These are phyloP conservation scores for Mycosarcoma mackinlayi DNA, from an alignment of 1,284 basidiomycete species.

Conservation along the genomic window DNA sequence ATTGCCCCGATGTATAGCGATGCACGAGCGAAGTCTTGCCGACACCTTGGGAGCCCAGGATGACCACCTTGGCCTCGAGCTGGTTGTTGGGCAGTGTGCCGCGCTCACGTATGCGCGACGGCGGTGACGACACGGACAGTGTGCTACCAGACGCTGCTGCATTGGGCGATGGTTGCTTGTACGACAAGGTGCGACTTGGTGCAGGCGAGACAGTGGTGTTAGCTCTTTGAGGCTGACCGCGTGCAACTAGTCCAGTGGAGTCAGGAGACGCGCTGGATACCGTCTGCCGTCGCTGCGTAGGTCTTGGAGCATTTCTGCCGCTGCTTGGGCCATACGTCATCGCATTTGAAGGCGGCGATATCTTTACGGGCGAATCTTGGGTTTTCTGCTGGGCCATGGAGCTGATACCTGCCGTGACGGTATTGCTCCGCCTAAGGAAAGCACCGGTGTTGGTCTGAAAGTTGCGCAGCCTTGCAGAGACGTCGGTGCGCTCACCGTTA, in stretches of 20 bases:
- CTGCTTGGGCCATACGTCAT: conserved; percentile 38
- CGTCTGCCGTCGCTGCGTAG: conserved; percentile 33
- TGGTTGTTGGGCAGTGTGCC: conserved; percentile 43
- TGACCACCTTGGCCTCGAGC: conserved; percentile 93
- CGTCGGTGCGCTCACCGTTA: conserved; percentile 13
- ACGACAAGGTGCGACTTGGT: conserved; percentile 23
- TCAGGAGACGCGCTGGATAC: conserved; percentile 39
- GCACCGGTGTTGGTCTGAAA: conserved; percentile 35
- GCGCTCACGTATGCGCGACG: conserved; percentile 23
- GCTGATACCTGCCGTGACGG: conserved; percentile 26
- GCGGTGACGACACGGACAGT: conserved; percentile 12
- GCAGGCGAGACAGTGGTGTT: conserved; percentile 18
- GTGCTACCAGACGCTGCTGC: conserved; percentile 7
- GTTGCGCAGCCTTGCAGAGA: conserved; percentile 29
- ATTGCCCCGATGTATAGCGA: conserved; percentile 84
- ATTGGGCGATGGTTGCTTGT: conserved; percentile 15
- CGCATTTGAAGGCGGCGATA: conserved; percentile 16
- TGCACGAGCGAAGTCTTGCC: conserved; percentile 94
- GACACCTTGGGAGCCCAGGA: conserved; percentile 95
- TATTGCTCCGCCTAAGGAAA: conserved; percentile 41
- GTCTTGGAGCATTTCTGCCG: conserved; percentile 26
- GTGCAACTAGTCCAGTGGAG: conserved; percentile 7
- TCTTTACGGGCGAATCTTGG: conserved; percentile 5
- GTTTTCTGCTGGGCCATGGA: conserved; percentile 4
- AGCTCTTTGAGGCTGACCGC: background rate